Evolutionary conservation across 176 grass and related monocot species (phyloP).

Genomic region (Lolium perenne): DNA sequence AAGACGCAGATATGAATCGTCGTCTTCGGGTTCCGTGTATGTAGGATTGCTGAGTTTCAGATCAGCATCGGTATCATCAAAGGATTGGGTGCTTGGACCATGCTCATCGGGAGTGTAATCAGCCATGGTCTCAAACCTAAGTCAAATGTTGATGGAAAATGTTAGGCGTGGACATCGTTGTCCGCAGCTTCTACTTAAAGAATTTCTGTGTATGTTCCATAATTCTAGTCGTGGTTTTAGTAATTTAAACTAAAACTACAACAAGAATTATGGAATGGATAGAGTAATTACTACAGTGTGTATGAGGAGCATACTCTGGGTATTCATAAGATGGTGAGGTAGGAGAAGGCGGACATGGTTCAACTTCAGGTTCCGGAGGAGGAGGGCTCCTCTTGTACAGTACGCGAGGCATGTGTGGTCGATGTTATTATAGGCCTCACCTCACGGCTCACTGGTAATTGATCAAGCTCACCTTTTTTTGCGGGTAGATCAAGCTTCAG

Average conservation of each 20-base stretch:
- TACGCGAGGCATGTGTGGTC: background rate
- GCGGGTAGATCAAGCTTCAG: no score
- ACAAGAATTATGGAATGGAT: no score
- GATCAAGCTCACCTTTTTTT: background rate
- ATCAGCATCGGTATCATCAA: background rate
- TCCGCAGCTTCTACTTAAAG: no score
- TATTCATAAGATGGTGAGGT: background rate
- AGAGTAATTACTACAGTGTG: background rate
- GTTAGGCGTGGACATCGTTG: background rate
- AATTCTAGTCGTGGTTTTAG: no score
- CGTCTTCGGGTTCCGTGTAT: background rate
- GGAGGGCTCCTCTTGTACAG: constrained; percentile 5
- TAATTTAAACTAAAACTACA: no score
- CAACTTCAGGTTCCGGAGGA: background rate
- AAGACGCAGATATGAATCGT: background rate
- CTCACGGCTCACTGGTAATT: background rate
- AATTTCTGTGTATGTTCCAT: no score
- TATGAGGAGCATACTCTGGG: background rate
- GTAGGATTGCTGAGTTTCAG: no score
- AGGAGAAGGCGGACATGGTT: background rate
- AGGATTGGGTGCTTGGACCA: background rate
- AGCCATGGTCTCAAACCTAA: background rate
- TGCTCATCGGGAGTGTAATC: background rate
- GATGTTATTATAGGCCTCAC: background rate
- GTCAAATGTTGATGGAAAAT: background rate